Conservation (phyloP, 345 rosid genomes). For the Heritiera fomes region DNA sequence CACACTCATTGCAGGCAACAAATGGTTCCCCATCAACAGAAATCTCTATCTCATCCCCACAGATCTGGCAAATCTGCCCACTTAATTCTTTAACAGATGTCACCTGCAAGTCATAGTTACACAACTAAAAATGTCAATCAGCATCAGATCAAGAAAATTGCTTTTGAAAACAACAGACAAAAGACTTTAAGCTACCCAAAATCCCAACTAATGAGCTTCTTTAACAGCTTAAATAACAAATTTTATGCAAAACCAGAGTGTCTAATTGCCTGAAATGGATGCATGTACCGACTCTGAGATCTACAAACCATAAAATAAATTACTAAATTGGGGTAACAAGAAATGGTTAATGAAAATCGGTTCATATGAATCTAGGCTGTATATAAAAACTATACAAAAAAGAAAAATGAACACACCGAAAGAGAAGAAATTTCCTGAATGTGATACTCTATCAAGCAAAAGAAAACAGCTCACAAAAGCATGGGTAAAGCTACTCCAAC, state of each 20-base stretch:
- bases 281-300: conserved; percentile 28
- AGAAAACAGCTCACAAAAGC: conserved; percentile 15
- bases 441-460: conserved; percentile 11
- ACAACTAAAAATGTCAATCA: conserved; percentile 17
- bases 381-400: neutral
- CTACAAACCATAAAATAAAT: conserved; percentile 23
- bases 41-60: conserved; percentile 84
- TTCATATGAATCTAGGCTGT: conserved; percentile 19
- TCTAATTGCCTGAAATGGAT: conserved; percentile 21
- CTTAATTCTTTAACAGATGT: conserved; percentile 66
- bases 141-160: neutral
- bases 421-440: neutral
- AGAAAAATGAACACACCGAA: neutral
- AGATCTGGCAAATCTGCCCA: conserved; percentile 87
- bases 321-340: conserved; percentile 8
- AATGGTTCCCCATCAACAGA: conserved; percentile 73
- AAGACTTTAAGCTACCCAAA: conserved; percentile 15
- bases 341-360: neutral
- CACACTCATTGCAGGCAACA: conserved; percentile 97
- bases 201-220: conserved; percentile 10
- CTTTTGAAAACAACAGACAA: neutral
- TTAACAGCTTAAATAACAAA: neutral
- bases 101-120: conserved; percentile 43
- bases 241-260: conserved; percentile 15
- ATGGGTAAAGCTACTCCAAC: neutral